A percentile compares a stretch with the other conserved stretches of the same genome.
Conservation (phyloP, 2,329 filamentous ascomycete species). For the Colletotrichum shisoi region DNA sequence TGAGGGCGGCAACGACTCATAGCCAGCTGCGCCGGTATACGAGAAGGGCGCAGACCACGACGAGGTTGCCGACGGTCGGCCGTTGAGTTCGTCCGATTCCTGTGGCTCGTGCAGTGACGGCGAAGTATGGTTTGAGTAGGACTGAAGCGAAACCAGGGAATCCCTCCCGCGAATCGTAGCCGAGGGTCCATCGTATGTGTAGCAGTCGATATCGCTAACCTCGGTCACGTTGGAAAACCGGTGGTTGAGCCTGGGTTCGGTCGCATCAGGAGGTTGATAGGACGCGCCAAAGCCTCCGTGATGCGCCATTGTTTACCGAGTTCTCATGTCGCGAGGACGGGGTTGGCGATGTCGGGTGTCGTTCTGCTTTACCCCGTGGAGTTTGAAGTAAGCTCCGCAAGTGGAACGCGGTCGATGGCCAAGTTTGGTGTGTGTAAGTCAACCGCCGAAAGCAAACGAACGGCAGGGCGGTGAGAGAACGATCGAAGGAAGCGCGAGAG, state of each 20-base stretch:
- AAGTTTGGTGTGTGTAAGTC: conserved; percentile 8
- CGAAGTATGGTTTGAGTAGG: conserved; percentile 44
- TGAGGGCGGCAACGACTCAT: conserved; percentile 40
- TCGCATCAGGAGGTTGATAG: conserved; percentile 41
- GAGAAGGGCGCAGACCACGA: conserved; percentile 46
- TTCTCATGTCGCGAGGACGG: conserved; percentile 32
- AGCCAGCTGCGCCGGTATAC: conserved; percentile 43
- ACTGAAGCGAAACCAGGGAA: conserved; percentile 53
- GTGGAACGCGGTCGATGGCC: conserved; percentile 8
- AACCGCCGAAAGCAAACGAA: conserved; percentile 4
- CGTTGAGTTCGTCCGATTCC: conserved; percentile 12
- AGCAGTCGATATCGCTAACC: conserved; percentile 44
- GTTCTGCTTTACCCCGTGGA: not conserved
- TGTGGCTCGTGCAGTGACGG: conserved; percentile 16
- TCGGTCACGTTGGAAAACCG: conserved; percentile 49
- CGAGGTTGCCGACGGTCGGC: conserved; percentile 28
- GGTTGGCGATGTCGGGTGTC: not conserved
- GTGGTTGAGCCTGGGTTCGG: conserved; percentile 43
- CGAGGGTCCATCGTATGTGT: conserved; percentile 43
- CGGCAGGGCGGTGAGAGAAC: not conserved
- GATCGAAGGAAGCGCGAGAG: too few relatives aligned
- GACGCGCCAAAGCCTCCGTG: conserved; percentile 42
- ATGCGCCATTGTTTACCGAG: conserved; percentile 31
- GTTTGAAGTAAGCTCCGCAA: conserved; percentile 9
- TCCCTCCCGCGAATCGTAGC: conserved; percentile 48